A percentile compares a stretch with the other conserved stretches of the same genome.
Evolutionary conservation across 2,329 filamentous ascomycete species (phyloP).

Genomic region (Chaetoscypha palmicola): DNA sequence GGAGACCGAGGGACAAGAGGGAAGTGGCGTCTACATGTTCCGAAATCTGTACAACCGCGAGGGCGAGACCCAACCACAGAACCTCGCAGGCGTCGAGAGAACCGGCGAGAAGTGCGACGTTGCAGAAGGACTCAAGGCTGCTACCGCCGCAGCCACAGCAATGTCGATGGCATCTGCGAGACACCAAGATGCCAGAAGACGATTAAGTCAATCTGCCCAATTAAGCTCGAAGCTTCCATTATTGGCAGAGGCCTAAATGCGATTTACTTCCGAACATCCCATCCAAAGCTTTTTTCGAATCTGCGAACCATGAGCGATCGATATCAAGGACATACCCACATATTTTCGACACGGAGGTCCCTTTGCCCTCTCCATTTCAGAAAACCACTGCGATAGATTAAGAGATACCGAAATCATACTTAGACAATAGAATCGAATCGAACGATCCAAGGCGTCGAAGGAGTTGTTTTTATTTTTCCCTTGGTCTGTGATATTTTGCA

Average conservation of each 20-base stretch:
- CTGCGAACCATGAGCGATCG: not conserved
- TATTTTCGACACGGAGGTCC: too few relatives aligned
- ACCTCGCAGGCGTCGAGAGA: conserved; percentile 14
- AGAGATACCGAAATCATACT: too few relatives aligned
- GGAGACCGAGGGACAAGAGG: conserved; percentile 29
- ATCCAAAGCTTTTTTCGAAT: not conserved
- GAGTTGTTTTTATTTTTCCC: too few relatives aligned
- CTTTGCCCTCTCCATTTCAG: too few relatives aligned
- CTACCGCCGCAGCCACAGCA: conserved; percentile 15
- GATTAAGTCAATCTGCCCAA: conserved; percentile 26
- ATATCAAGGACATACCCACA: not conserved
- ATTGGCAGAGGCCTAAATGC: conserved; percentile 19
- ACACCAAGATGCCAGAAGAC: conserved; percentile 24
- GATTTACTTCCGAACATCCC: conserved; percentile 31
- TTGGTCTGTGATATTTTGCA: too few relatives aligned
- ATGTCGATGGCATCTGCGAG: conserved; percentile 24
- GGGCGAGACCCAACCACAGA: conserved; percentile 21
- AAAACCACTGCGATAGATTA: too few relatives aligned
- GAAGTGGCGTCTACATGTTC: conserved; percentile 30
- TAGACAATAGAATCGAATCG: too few relatives aligned
- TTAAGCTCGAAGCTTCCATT: conserved; percentile 24
- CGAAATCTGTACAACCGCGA: conserved; percentile 27
- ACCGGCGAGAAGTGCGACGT: conserved; percentile 5
- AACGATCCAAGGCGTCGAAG: too few relatives aligned
- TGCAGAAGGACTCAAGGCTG: conserved; percentile 9